Evolutionary conservation across 805 yeast genomes (phyloP), one percentile per base, ranked within the genome.

Genomic region (Nakazawaea anatomiae): DNA sequence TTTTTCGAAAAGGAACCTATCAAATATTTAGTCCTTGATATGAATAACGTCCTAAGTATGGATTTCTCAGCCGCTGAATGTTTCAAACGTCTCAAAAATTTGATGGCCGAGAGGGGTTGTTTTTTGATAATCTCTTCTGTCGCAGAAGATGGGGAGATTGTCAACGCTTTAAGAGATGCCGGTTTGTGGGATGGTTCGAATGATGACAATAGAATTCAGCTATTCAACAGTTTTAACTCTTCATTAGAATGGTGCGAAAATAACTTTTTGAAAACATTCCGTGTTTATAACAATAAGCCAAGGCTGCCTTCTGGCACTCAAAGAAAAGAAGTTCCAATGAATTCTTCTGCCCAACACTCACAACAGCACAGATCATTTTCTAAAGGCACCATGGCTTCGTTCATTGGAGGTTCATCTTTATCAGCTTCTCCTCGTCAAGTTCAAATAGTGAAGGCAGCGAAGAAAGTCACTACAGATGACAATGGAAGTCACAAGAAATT

Each of bases 221-320:
- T 91, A 42, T 92, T 90, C 62, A 79, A 78, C 50, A 86, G 88
- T 49, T 74, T 94, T 58, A 94, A 94, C 62, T 79, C 86, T 50
- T 96, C 96, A 0, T 74, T 94, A 42, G 98, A 94, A 67, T 92
- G 96, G 96, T 89, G 97, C 71, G 99, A 94, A 65, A 92, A 94
- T 67, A 84, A 85, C 58, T 89, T 91, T 58, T 74, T 94, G 59
- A 73, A 78, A 47, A 79, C 82, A 31, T 85, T 84, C 63, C 81
- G 75, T 57, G 70, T 56, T 31, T 66, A 70, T 51, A 62, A 39
- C 56, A 68, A 39, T 60, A 63, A 58, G 68, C 32, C 35, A 8
- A 36, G 46, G 11, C 44, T 28, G n/a, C 29, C 29, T 6, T 41
- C 41, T 25, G 31, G 29, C 4, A 44, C 44, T 29, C 42, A 36